Evolutionary conservation across 108 stramenopile species (phyloP).

Genomic region (Cyclotella atomus): DNA sequence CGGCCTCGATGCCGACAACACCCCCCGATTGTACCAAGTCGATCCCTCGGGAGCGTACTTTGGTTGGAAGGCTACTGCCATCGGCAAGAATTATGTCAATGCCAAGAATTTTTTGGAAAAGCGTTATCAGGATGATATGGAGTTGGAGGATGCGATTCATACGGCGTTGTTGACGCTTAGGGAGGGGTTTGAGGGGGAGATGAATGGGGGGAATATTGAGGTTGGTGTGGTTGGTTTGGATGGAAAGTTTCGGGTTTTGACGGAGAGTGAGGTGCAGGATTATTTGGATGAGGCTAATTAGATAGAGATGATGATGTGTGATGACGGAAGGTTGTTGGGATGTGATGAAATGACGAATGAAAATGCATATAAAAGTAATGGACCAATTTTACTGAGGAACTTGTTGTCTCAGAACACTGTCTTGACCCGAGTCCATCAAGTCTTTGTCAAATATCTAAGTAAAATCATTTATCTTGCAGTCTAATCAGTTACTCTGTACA

Average conservation of each 20-base stretch:
- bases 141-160: slow-evolving; percentile 99
- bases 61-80: slow-evolving; percentile 99
- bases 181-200: slow-evolving; percentile 99
- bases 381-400: too few species aligned
- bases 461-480: too few species aligned
- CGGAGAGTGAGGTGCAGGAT: slow-evolving; percentile 98
- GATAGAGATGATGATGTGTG: not conserved
- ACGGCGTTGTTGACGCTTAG: slow-evolving; percentile 97
- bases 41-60: slow-evolving; percentile 99
- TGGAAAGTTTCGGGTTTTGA: slow-evolving; percentile 93
- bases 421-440: too few species aligned
- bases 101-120: slow-evolving; percentile 99
- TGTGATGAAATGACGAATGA: not conserved
- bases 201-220: slow-evolving; percentile 98
- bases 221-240: slow-evolving; percentile 91
- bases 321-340: not conserved
- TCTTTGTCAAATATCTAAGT: too few species aligned
- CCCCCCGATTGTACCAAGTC: slow-evolving; percentile 95
- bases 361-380: not conserved
- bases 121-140: slow-evolving; percentile 95
- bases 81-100: slow-evolving; percentile 97
- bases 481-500: not conserved
- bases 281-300: slow-evolving; percentile 96
- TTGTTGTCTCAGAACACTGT: too few species aligned
- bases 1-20: slow-evolving; percentile 94